These are phyloP conservation scores for Eutypella sp. DNA, from an alignment of 2,329 filamentous ascomycete species.

Conservation along the genomic window DNA sequence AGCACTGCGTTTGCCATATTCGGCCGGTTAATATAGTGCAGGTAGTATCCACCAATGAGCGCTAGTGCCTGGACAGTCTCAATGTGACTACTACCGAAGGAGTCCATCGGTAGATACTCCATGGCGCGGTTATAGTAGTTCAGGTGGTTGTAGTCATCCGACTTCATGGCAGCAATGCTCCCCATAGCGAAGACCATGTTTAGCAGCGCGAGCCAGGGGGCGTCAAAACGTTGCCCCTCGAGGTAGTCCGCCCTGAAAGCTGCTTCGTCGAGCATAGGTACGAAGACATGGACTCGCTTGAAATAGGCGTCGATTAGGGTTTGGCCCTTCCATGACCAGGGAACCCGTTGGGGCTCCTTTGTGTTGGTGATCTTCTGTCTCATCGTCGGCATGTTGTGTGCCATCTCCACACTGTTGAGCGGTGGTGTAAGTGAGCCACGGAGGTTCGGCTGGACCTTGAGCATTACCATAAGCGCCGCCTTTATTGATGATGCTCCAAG, in stretches of 20 bases:
- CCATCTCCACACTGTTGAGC: constrained; percentile 42
- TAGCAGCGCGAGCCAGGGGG: constrained; percentile 65
- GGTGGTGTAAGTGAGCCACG: constrained; percentile 40
- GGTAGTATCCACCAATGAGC: constrained; percentile 69
- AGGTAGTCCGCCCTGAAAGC: constrained; percentile 63
- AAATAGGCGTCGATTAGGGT: constrained; percentile 72
- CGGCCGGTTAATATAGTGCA: constrained; percentile 72
- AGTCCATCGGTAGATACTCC: constrained; percentile 61
- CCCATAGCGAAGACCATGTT: constrained; percentile 77
- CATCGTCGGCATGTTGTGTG: constrained; percentile 39
- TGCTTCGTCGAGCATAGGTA: constrained; percentile 69
- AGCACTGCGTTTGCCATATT: constrained; percentile 72
- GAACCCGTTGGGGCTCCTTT: constrained; percentile 45
- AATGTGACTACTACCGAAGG: constrained; percentile 65
- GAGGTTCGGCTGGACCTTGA: constrained; percentile 47
- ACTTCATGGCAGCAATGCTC: constrained; percentile 62
- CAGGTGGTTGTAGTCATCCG: constrained; percentile 62
- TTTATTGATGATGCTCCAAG: constrained; percentile 72
- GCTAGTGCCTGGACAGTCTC: constrained; percentile 68
- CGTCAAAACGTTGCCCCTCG: constrained; percentile 57
- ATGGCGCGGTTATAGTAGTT: constrained; percentile 66
- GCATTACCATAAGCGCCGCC: constrained; percentile 68
- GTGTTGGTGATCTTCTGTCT: constrained; percentile 37
- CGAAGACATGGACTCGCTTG: constrained; percentile 65
- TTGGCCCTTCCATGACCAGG: constrained; percentile 61